Base-by-base conservation (phyloP, 352 stramenopile genomes). In the Blastocystis sp. region DNA sequence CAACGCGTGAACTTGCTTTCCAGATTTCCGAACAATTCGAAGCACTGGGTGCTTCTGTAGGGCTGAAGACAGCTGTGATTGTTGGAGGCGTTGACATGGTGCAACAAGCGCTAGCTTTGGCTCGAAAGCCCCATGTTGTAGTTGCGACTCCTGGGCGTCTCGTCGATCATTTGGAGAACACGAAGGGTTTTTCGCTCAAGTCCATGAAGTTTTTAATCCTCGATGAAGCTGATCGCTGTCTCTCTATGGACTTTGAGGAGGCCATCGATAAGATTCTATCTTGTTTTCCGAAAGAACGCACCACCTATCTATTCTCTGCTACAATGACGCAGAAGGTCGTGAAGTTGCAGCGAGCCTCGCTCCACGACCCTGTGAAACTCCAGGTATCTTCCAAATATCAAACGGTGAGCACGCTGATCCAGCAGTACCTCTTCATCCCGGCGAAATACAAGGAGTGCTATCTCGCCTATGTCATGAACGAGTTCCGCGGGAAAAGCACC, bases 371-470 rank as follows among this genome's bases (percentile, higher is more conserved):
- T 2, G 94, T 98, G 54, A 96, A 97, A 92, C 93, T 99, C 43
- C 95, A 98, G 91, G 97, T 99, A 55, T 97, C 94, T 11, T 73
- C 45, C 89, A 98, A 98, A 91, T 98, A 98, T 87, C 94, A 97
- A 79, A 98, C 96, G 15, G 96, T 97, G 7, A 97, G 98, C 90
- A 98, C 96, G 82, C 93, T 99, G 13, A 93, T 98, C 87, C 97
- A 99, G 92, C 94, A 97, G 92, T 99, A 99, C 90, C 89, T 99
- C 0, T 98, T 99, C 92, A 98, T 99, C 70, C 97, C 97, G 18
- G 97, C 97, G 55, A 99, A 99, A 90, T 98, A 98, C 93, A 99
- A 99, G 93, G 96, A 99, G 91, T 98, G 94, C 90, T 98, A 99
- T 91, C 92, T 99, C 56, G 95, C 96, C 11, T 99, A 98, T 91